Evolutionary conservation across 2,329 filamentous ascomycete genomes (phyloP), one percentile per base, ranked within the genome.

Genomic region (Alternaria ventricosa): DNA sequence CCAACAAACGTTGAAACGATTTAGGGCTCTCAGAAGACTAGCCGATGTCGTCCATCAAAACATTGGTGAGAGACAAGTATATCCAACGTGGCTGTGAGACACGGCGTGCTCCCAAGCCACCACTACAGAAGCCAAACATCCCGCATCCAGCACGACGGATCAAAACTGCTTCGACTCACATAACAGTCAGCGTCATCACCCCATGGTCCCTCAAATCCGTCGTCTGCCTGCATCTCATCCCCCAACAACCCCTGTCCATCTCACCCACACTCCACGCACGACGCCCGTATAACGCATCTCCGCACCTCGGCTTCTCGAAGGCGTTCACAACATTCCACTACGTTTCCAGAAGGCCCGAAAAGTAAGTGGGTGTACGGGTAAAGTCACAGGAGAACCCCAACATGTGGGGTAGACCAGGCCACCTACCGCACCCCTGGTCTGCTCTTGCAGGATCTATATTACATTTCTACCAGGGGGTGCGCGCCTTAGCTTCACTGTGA

Each of bases 341-440:
- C 45, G 12, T 44, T 61, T 61, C 58, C 45, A 61, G 58, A 61
- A 61, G 58, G 45, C 53, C 58, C 53, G 58, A 57, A 61, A 50
- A 25, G 30, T 44, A 23, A 23, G 44, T 44, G 30, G 58, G 58
- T 46, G 45, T 44, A 30, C 53, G 53, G 58, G n/a, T 61, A 61
- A 61, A 61, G 53, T 49, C 44, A 41, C 44, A 50, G 36, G 36
- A 41, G 33, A 57, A 36, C 53, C 55, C 44, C 49, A 20, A 28
- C 44, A 30, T 55, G 53, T 50, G 58, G 51, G 45, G 33, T 36
- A 27, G n/a, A 27, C 22, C 33, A 61, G 58, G 58, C 43, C 18
- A 27, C 13, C 25, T 12, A 41, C 11, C 15, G 15, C 23, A 33
- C 53, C 58, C 53, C 28, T 46, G 58, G 13, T 43, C n/a, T 13